Evolutionary conservation across 495 filamentous ascomycete genomes (phyloP), one percentile per base, ranked within the genome.

Genomic region (Trichoderma virens): DNA sequence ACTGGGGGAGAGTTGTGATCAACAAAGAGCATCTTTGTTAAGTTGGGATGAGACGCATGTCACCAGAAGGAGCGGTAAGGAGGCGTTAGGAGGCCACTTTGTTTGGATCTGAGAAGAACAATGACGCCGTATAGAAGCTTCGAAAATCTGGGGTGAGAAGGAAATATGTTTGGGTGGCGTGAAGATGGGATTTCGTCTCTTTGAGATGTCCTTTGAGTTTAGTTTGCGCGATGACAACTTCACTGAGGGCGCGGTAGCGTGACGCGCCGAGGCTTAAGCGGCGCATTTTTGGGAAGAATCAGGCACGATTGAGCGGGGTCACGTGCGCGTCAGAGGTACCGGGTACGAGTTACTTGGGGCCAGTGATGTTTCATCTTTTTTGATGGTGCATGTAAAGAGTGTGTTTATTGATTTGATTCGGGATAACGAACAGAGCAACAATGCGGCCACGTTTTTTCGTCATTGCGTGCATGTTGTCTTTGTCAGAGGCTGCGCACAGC

Each of bases 191-290:
- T 30, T 13, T 56, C 18, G 3, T 18, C 16, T 56, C 13, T 27
- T 28, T 56, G 45, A 51, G 45, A 25, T 56, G 51, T 45, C 11
- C 13, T 56, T 56, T 16, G 51, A 30, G 27, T n/a, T 28, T 56
- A 9, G 27, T 56, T 56, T 56, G 51, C 51, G 51, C 51, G 51
- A 45, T 45, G 51, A 56, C 25, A 56, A 13, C 27, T 56, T 27
- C 51, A 27, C 27, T 56, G 51, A 30, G 27, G 45, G 51, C 51
- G 51, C 51, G 25, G 51, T 56, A 56, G 51, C 51, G 51, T 56
- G 51, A 56, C 51, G 51, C 51, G 51, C 51, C 51, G 51, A 56
- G 51, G 51, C 51, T 56, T 56, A 56, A 56, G 51, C 51, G 51
- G 51, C 27, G 25, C 51, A 56, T 56, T 56, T 47, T 56, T 16